Evolutionary conservation across 257 asterid species (phyloP), one percentile per base, ranked within the genome.

Genomic region (Cinchona pubescens): DNA sequence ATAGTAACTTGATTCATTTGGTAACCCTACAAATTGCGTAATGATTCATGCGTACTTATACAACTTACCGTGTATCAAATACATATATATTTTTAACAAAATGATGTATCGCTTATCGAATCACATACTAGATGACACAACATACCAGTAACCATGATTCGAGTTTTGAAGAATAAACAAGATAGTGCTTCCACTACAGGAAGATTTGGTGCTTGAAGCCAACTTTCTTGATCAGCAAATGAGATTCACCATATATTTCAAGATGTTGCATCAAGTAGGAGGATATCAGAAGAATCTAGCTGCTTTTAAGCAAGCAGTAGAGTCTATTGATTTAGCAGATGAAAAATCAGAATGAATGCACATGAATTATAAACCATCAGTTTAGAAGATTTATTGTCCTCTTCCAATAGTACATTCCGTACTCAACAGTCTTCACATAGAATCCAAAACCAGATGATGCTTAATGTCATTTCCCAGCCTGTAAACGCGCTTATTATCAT

Each of bases 201-300:
- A 75, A 79, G 78, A 74, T 72, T 66, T 43, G 53, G 61, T 76
- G 79, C 77, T 53, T 61, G 67, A 46, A 27, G 42, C 27, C 64
- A 71, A 80, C 66, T 76, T 74, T 73, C 76, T 72, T 34, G 55
- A 74, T 56, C 9, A 71, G 56, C 70, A 69, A 48, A 69, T 34
- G 65, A 65, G 64, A 70, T 66, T 66, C 77, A 72, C n/a, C 43
- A 40, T 74, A 45, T 49, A 79, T 69, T 55, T 58, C 67, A 61
- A 75, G 72, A 79, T 58, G 34, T 51, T 71, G 55, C 55, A 49
- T 51, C 76, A 72, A 69, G 75, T 70, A 75, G 85, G 63, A 55
- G 12, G 45, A 11, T 7, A 67, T 27, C 55, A 35, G 21, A 65
- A 71, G 74, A 67, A 71, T 82, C 85, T 19, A 34, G 51, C 53